A percentile compares a stretch with the other conserved stretches of the same genome.
Conservation (phyloP, 768 basidiomycete species). For the Mycena alexandri region DNA sequence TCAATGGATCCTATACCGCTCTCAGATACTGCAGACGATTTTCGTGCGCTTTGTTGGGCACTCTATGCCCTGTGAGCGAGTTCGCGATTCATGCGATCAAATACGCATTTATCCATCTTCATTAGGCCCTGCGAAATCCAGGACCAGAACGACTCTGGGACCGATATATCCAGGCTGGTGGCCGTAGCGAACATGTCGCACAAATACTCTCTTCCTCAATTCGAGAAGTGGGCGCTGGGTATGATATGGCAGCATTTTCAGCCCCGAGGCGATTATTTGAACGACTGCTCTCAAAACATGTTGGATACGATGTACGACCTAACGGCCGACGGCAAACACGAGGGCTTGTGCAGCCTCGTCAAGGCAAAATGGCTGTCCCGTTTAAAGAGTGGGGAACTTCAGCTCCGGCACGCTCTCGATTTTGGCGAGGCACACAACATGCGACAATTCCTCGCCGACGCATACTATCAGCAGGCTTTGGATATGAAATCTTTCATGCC, state of each 20-base stretch:
- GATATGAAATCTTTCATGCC: not conserved
- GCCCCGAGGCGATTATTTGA: constrained; percentile 11
- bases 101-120: not conserved
- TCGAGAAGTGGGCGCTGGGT: constrained; percentile 23
- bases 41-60: constrained; percentile 25
- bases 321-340: not conserved
- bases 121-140: constrained; percentile 25
- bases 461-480: constrained; percentile 26
- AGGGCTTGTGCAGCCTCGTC: constrained; percentile 20
- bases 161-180: constrained; percentile 14
- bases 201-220: constrained; percentile 23
- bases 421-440: constrained; percentile 23
- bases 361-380: constrained; percentile 15
- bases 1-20: not conserved
- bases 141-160: not conserved
- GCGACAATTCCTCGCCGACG: not conserved
- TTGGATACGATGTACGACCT: constrained; percentile 11
- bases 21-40: constrained; percentile 1
- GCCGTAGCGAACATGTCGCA: constrained; percentile 20
- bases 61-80: constrained; percentile 19
- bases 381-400: constrained; percentile 13
- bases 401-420: constrained; percentile 24
- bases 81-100: no score
- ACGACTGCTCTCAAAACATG: constrained; percentile 15
- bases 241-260: constrained; percentile 21